Percentiles rank a stretch among this genome's conserved stretches.
phyloP scores from a whole-genome alignment of 2,329 filamentous ascomycete genomes.

The Fusarium armeniacum region DNA sequence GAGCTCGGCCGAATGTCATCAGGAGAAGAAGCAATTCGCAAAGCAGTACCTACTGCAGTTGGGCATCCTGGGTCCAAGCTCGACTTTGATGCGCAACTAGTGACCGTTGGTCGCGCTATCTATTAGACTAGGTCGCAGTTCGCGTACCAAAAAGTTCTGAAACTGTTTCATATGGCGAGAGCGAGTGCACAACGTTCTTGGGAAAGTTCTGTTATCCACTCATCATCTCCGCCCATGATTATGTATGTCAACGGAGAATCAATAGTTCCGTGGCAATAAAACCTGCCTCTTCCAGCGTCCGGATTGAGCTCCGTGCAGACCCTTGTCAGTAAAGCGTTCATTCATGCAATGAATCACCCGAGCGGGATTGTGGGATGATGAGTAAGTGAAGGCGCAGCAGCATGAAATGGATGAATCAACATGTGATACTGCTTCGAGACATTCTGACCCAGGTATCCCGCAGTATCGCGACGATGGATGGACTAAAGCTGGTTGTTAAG shows the following conservation, averaged over 20 bases:
- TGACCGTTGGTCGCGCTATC: neutral
- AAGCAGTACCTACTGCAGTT: neutral
- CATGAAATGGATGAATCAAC: neutral
- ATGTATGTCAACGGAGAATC: neutral
- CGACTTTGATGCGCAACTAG: neutral
- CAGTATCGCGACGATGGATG: too few species aligned
- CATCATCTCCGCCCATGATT: neutral
- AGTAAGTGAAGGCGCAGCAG: neutral
- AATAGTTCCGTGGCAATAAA: neutral
- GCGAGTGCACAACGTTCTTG: neutral
- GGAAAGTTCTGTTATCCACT: neutral
- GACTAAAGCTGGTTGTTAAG: neutral
- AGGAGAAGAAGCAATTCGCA: constrained; percentile 3
- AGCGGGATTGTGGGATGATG: constrained; percentile 4
- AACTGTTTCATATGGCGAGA: neutral
- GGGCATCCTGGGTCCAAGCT: neutral
- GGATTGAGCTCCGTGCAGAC: neutral
- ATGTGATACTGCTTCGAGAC: neutral
- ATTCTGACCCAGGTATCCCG: too few species aligned
- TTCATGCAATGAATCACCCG: neutral
- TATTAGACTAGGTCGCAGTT: neutral
- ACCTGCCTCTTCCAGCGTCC: neutral
- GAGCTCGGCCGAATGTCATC: constrained; percentile 5
- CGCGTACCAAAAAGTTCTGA: neutral
- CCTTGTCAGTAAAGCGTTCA: neutral